These are phyloP conservation scores for Talaromyces pinophilus DNA, from an alignment of 2,329 filamentous ascomycete genomes.

Conservation along the genomic window DNA sequence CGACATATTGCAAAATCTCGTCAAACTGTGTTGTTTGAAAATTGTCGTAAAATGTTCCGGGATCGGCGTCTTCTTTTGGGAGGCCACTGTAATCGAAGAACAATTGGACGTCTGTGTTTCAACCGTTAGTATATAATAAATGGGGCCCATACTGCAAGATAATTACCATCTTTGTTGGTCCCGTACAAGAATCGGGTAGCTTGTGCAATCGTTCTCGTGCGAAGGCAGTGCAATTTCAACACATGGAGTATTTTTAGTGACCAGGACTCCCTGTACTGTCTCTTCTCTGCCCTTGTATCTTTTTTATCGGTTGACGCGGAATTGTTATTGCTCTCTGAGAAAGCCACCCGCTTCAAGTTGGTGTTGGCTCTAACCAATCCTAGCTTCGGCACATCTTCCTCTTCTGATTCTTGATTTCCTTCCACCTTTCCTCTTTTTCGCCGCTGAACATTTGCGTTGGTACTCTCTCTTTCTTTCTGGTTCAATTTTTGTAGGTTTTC, in stretches of 20 bases:
- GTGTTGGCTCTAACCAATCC: background rate
- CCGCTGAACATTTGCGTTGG: background rate
- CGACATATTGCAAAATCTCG: slow-evolving; percentile 1
- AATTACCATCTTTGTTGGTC: slow-evolving; percentile 2
- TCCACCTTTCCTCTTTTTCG: background rate
- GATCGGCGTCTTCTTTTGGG: background rate
- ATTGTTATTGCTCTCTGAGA: background rate
- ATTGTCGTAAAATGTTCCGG: background rate
- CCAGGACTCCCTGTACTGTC: background rate
- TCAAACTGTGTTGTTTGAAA: slow-evolving; percentile 3
- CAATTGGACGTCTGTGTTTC: background rate
- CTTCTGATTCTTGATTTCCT: slow-evolving; percentile 1
- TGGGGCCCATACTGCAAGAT: background rate
- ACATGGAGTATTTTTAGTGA: background rate
- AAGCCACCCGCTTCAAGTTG: background rate
- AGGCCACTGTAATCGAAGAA: slow-evolving; percentile 1
- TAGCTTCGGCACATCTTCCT: background rate
- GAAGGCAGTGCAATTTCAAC: background rate
- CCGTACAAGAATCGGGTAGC: background rate
- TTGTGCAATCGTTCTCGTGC: background rate
- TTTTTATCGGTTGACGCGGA: background rate
- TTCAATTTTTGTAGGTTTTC: background rate
- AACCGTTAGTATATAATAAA: background rate
- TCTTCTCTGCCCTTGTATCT: background rate
- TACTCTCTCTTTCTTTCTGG: background rate